These are phyloP conservation scores for Dendrocalamus sinicus DNA, from an alignment of 176 grass and related monocot species.

Conservation along the genomic window DNA sequence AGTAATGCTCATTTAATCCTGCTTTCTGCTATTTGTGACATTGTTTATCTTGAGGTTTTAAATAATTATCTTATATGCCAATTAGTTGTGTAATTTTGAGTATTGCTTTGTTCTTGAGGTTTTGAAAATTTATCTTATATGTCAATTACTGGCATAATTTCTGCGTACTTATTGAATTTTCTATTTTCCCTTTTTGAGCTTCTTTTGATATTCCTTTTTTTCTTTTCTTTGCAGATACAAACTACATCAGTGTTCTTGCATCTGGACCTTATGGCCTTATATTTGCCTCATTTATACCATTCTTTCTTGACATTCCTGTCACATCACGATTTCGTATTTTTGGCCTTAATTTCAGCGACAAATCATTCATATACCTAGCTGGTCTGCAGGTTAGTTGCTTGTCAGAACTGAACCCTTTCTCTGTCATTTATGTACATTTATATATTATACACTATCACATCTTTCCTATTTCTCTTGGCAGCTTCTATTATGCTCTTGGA, in stretches of 20 bases:
- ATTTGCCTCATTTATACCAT: constrained; percentile 91
- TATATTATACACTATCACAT: constrained; percentile 9
- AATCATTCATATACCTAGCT: constrained; percentile 90
- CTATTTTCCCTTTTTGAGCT: constrained; percentile 26
- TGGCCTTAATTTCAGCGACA: constrained; percentile 78
- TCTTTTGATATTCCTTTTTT: constrained; percentile 1
- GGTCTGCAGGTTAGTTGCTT: constrained; percentile 79
- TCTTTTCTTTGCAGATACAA: constrained; percentile 68
- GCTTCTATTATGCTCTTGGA: constrained; percentile 94
- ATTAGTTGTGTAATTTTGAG: constrained; percentile 3
- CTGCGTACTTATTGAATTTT: neutral
- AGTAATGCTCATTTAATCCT: neutral
- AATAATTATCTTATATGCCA: constrained; percentile 9
- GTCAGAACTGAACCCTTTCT: constrained; percentile 43
- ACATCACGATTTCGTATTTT: constrained; percentile 81
- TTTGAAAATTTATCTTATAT: constrained; percentile 4
- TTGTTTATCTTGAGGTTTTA: constrained; percentile 26
- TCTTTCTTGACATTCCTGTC: constrained; percentile 87
- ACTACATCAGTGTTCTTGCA: constrained; percentile 61
- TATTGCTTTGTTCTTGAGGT: neutral
- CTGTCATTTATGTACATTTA: constrained; percentile 36
- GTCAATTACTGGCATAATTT: constrained; percentile 26
- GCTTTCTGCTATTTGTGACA: constrained; percentile 8
- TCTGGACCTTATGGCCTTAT: constrained; percentile 94
- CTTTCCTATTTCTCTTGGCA: constrained; percentile 48